A percentile compares a stretch with the other conserved stretches of the same genome.
These are phyloP conservation scores for Phragmites australis DNA, from an alignment of 176 grass and related monocot genomes.

Conservation along the genomic window DNA sequence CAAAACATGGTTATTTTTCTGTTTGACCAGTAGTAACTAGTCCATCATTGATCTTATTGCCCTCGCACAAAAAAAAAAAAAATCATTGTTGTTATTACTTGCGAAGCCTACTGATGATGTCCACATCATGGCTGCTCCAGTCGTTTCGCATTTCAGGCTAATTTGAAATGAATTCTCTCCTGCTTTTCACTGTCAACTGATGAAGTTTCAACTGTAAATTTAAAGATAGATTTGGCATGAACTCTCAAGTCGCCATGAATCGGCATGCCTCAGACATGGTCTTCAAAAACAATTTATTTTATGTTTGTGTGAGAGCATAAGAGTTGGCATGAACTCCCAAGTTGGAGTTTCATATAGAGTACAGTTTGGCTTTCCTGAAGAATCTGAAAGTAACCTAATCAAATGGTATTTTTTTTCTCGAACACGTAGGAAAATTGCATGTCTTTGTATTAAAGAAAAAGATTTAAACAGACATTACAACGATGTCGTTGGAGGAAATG, in stretches of 20 bases:
- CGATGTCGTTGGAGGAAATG: no score
- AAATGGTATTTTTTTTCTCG: not conserved
- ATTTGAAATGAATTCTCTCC: constrained; percentile 37
- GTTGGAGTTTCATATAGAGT: constrained; percentile 2
- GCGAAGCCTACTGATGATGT: not conserved
- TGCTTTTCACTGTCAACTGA: constrained; percentile 22
- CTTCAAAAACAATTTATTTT: not conserved
- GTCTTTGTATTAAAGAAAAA: no score
- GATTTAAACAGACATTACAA: no score
- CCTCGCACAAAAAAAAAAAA: no score
- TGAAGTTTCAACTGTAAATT: constrained; percentile 14
- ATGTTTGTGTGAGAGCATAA: not conserved
- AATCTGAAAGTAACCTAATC: constrained; percentile 17
- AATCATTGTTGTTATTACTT: constrained; percentile 18
- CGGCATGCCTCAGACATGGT: not conserved
- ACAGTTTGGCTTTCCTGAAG: constrained; percentile 14
- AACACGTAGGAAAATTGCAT: no score
- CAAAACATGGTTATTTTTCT: not conserved
- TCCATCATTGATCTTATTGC: constrained; percentile 11
- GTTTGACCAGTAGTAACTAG: constrained; percentile 25
- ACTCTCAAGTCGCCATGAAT: not conserved
- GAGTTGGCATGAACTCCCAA: constrained; percentile 1
- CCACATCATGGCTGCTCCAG: constrained; percentile 25
- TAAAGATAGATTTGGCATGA: not conserved
- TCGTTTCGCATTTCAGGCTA: constrained; percentile 13